Evolutionary conservation across 2,329 filamentous ascomycete species (phyloP), one percentile per base, ranked within the genome.

Genomic region (Arthroderma uncinatum): DNA sequence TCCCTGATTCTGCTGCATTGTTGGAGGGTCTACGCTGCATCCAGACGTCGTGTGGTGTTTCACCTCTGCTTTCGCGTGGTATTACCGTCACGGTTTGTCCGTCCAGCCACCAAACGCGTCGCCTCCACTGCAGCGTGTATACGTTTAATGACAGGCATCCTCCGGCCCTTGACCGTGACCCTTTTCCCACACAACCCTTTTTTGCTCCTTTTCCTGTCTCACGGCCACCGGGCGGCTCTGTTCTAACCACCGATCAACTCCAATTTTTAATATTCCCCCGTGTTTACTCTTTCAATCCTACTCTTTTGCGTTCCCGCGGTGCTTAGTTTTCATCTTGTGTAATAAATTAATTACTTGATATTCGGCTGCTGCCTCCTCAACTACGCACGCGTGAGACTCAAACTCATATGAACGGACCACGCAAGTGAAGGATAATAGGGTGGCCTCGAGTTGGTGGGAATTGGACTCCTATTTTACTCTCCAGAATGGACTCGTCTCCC

Each of bases 401-500:
- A 28, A 25, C 23, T 48, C 44, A 14, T 48, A 48, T 48, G 44
- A 48, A 48, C 44, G 44, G 23, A 14, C 23, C 21, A 30, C 44
- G 21, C 6, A 12, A 30, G 44, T 48, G 44, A 48, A 48, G 44
- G 42, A 9, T 28, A 48, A 14, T 21, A 42, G 39, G 19, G 39
- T 19, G 16, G 8, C n/a, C 4, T 42, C 39, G 12, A 10, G 39
- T 19, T 42, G 39, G 39, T 42, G 16, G 39, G 39, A 19, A 21
- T 14, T 53, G n/a, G 36, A 53, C 54, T 52, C 52, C 56, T 57
- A 39, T 58, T 57, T 50, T 57, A 54, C 55, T 44, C 42, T 58
- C 57, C 58, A 66, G 55, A 59, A 74, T 74, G 72, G 71, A 73
- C 62, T 73, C 70, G 34, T 73, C 71, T 60, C 66, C 66, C 55